Conservation (phyloP, 768 basidiomycete genomes). For the Tylopilus vinaceipallidus region DNA sequence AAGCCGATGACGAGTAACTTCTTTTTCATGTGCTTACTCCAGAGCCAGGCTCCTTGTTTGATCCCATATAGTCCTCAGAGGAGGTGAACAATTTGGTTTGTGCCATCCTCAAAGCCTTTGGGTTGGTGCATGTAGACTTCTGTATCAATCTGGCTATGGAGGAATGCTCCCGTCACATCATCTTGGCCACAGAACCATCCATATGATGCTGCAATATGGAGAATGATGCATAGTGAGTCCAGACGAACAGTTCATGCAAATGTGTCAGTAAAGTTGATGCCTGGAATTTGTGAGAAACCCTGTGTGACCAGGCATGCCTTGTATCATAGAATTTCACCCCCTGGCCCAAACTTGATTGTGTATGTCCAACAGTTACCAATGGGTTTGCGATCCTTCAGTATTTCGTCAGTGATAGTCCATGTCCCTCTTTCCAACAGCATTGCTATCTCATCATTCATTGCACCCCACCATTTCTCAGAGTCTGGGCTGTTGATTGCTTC, state of each 20-base stretch:
- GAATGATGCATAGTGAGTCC: constrained; percentile 21
- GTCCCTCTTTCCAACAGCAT: constrained; percentile 1
- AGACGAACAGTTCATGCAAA: constrained; percentile 27
- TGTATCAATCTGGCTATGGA: constrained; percentile 21
- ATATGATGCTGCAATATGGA: constrained; percentile 12
- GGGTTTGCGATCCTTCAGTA: not conserved
- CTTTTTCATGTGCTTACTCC: constrained; percentile 28
- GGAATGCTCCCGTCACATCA: constrained; percentile 5
- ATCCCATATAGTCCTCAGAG: constrained; percentile 9
- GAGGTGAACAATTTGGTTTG: constrained; percentile 24
- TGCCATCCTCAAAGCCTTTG: constrained; percentile 29
- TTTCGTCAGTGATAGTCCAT: constrained; percentile 9
- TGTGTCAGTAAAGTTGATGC: constrained; percentile 27
- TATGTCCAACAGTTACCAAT: not conserved
- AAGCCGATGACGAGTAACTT: not conserved
- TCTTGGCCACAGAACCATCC: constrained; percentile 9
- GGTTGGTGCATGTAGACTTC: constrained; percentile 42
- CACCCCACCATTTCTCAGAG: not conserved
- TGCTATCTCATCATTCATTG: constrained; percentile 7
- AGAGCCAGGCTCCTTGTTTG: constrained; percentile 34
- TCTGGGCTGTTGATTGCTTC: not conserved
- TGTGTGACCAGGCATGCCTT: too few relatives aligned
- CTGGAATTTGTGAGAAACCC: too few relatives aligned
- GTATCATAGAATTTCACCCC: too few relatives aligned
- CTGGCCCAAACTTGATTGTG: too few relatives aligned